Evolutionary conservation across 148 eudicot genomes (phyloP), one percentile per base, ranked within the genome.

Genomic region (Camellia granthamiana): DNA sequence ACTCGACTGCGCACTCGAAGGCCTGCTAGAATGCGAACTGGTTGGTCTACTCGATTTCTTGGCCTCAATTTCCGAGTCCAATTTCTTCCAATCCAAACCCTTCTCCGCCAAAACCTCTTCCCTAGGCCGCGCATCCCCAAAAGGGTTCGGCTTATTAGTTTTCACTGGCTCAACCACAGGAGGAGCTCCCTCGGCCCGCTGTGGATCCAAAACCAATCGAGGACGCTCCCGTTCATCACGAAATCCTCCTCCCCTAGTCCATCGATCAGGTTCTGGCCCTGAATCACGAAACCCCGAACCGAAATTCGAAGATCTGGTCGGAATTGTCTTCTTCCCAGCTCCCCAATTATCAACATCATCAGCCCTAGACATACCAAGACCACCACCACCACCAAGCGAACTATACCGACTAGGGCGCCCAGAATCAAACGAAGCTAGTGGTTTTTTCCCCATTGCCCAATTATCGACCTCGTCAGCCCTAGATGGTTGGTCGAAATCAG

Each of bases 91-190:
- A 83, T 93, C 97, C 86, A 92, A 76, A 16, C 97, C 99, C 83
- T 93, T 93, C 80, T 90, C 99, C 2, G 94, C 85, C 90, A 91
- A 80, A 71, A 93, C 89, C 75, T 93, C 94, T 82, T 93, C 99
- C 81, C 99, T 89, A 0, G 98, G 99, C 92, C 99, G 85, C 0
- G 99, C 99, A 3, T 81, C 92, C 75, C 98, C 99, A 77, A 96
- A 95, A 1, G 98, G 98, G 73, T 84, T 95, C 0, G 90, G 84
- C 86, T 90, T 95, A 58, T 72, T 85, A 7, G 81, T 54, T 86
- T 82, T 88, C 55, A 56, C 89, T 1, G 81, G 13, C 81, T 79
- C 90, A 66, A 44, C 77, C 67, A 49, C 82, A 23, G 30, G 30
- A 23, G 30, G 30, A 11, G 19, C 83, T 7, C 73, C 82, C 19